Evolutionary conservation across 495 filamentous ascomycete species (phyloP).

Genomic region (Xylaria intraflava): DNA sequence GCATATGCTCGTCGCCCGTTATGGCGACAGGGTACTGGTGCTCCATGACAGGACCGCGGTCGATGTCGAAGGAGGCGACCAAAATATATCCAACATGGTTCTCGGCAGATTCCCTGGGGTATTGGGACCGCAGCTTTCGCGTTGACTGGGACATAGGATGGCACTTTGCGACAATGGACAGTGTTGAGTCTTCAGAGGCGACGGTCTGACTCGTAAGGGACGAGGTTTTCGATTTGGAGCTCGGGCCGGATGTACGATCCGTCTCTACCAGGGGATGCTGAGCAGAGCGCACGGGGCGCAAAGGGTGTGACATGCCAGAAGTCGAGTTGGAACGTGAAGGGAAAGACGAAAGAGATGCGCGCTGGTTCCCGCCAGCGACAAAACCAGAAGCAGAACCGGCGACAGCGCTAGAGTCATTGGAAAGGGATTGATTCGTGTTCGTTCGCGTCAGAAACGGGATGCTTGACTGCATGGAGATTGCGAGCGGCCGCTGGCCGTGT

Average conservation of each 20-base stretch:
- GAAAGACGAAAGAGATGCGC: conserved; percentile 52
- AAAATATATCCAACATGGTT: conserved; percentile 98
- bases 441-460: conserved; percentile 23
- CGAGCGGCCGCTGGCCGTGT: background rate
- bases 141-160: conserved; percentile 37
- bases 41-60: conserved; percentile 94
- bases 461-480: conserved; percentile 19
- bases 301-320: conserved; percentile 41
- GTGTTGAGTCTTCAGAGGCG: conserved; percentile 46
- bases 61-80: conserved; percentile 97
- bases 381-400: background rate
- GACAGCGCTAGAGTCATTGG: conserved; percentile 12
- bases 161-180: conserved; percentile 40
- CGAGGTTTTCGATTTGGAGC: conserved; percentile 51
- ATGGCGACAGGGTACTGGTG: conserved; percentile 93
- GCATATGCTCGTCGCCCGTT: conserved; percentile 94
- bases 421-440: conserved; percentile 24
- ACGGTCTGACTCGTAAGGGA: conserved; percentile 36
- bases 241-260: conserved; percentile 45
- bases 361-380: conserved; percentile 11
- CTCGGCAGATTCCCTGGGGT: conserved; percentile 68
- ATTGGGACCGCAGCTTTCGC: conserved; percentile 69
- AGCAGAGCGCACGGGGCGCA: conserved; percentile 46
- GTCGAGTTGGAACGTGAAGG: conserved; percentile 47
- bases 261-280: conserved; percentile 42